phyloP scores from a whole-genome alignment of 257 asterid genomes.

The Coffea eugenioides region DNA sequence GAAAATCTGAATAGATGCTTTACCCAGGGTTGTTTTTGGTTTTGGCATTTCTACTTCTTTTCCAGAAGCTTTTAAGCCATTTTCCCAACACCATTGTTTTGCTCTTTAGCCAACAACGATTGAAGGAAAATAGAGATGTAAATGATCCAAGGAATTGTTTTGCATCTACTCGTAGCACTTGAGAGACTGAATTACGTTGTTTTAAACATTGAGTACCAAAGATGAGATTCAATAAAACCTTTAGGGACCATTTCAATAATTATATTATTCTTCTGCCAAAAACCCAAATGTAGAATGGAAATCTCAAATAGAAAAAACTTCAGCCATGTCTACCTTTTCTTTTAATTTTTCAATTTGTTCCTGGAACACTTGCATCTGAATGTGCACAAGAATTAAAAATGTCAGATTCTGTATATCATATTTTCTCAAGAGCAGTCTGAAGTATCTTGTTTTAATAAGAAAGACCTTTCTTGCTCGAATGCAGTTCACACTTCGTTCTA shows the following conservation, averaged over 20 bases:
- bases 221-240: neutral
- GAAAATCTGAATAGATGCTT: neutral
- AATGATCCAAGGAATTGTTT: neutral
- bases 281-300: too few relatives aligned
- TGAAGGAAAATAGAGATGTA: neutral
- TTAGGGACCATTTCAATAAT: neutral
- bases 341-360: slow-evolving; percentile 73
- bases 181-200: neutral
- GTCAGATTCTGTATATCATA: neutral
- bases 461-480: slow-evolving; percentile 76
- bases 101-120: neutral
- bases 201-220: neutral
- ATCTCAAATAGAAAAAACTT: too few relatives aligned
- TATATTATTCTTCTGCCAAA: too few relatives aligned
- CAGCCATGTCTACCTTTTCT: slow-evolving; percentile 52
- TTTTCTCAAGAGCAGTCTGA: neutral
- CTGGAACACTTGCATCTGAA: slow-evolving; percentile 70
- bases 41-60: neutral
- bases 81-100: neutral
- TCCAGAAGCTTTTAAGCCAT: neutral
- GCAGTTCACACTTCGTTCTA: slow-evolving; percentile 62
- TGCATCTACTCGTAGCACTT: neutral
- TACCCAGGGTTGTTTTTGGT: neutral
- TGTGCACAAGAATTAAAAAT: neutral
- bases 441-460: too few relatives aligned